Base-by-base conservation (phyloP, 2,329 filamentous ascomycete genomes). In the Aaosphaeria pasadenensis region DNA sequence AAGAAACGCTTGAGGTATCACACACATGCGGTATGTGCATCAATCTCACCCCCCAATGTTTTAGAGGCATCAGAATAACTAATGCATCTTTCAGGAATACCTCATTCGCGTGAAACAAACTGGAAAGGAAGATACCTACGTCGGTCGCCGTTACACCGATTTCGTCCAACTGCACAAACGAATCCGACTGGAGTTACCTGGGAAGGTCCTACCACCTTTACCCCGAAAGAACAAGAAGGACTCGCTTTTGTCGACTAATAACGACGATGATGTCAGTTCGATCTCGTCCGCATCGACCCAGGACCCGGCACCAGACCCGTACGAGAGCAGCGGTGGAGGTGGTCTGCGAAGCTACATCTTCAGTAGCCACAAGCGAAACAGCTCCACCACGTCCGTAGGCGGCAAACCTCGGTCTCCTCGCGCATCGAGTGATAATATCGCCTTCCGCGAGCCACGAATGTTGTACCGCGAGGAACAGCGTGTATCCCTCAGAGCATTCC, bases 161-260 rank as follows among this genome's bases (percentile, higher is more conserved):
- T 99, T 99, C 66, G 80, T 76, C 29, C 84, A 82, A 55, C 77
- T 99, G 50, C 86, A 95, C 69, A 92, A 87, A 70, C 81, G 81
- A 54, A 71, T 99, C 51, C 85, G 88, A 33, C 83, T 85, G 9
- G 94, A 99, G 71, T 78, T 97, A 46, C 94, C 94, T 0, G 94
- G 94, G 13, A 95, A 95, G 62, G 82, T 96, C 5, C 77, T 99
- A 3, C 89, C 91, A 7, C 83, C 90, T 1, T 74, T 97, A 43
- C 94, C 94, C 1, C 86, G 86, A 66, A 97, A 97, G 80, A 96
- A 96, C 71, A 95, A 92, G 71, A 82, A 85, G 17, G 85, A 86
- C 55, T 85, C 86, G 2, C 76, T 87, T 5, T 78, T 83, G 51
- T 76, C 67, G 42, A 62, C 73, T 38, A 81, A 79, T 24, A 74